These are phyloP conservation scores for Rosa hybrid DNA, from an alignment of 331 rosid species.

Conservation along the genomic window DNA sequence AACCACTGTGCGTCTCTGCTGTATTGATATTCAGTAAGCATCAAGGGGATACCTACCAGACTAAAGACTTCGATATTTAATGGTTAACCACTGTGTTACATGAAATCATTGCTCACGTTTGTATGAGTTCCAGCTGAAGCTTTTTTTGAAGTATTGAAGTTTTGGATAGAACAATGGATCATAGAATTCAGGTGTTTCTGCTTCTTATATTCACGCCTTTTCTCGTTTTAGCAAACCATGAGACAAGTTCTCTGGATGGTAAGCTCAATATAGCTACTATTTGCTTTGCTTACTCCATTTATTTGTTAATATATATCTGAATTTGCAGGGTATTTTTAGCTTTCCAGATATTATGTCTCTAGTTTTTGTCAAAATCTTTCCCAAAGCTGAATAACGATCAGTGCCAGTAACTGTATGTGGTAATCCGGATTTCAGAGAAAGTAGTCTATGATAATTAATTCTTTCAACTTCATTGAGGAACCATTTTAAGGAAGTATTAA, in stretches of 20 bases:
- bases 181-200: conserved; percentile 9
- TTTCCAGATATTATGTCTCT: neutral
- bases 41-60: neutral
- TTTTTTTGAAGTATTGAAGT: neutral
- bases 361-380: neutral
- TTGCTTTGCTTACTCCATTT: neutral
- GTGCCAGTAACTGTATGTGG: neutral
- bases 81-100: neutral
- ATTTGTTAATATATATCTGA: neutral
- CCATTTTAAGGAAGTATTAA: neutral
- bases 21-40: neutral
- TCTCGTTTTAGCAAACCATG: neutral
- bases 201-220: conserved; percentile 6
- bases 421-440: neutral
- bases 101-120: neutral
- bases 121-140: neutral
- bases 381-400: neutral
- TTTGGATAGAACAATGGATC: conserved; percentile 24
- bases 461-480: neutral
- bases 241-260: conserved; percentile 4
- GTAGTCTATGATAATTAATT: neutral
- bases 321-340: neutral
- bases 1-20: neutral
- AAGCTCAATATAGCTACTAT: conserved; percentile 15
- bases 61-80: neutral